Evolutionary conservation across 2,329 filamentous ascomycete genomes (phyloP), one percentile per base, ranked within the genome.

Genomic region (Sclerotinia spermophila): DNA sequence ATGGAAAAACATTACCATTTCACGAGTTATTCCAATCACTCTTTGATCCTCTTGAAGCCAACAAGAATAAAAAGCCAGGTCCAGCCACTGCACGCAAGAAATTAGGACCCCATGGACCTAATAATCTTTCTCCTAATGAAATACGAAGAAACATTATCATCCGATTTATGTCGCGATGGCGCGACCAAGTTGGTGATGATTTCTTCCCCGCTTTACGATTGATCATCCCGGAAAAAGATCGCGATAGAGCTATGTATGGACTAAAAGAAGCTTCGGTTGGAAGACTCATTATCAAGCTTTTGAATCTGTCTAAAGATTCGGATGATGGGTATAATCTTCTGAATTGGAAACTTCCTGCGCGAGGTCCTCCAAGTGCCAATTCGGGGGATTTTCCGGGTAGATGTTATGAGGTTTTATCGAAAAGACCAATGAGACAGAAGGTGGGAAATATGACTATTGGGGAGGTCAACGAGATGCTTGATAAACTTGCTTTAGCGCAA

Each of bases 301-400:
- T 97, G 84, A 95, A 94, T 78, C 97, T 99, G 76, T 91, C 94
- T 82, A 92, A 91, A 77, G 90, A 94, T 76, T 96, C 93, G 0
- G 93, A 97, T 73, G 95, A 98, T 82, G 95, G 90, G 0, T 90
- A 91, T 78, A 93, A 88, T 74, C 84, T 99, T 35, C 81, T 96
- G 69, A 93, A 97, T 74, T 99, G 96, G 96, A 98, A 97, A 80
- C 82, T 96, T 0, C 95, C 94, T 0, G 92, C 92, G 1, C 86
- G 91, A 72, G 88, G 85, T 3, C 81, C 83, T 2, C 85, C 86
- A 0, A 86, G 84, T 70, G 84, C 87, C 1, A 88, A 91, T 80
- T 93, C 94, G 2, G 96, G 96, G 8, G 95, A 99, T 78, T 99
- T 99, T 82, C 92, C 94, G 0, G 93, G 92, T 0, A 86, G 95